A percentile compares a stretch with the other conserved stretches of the same genome.
These are phyloP conservation scores for Ustilago hordei DNA, from an alignment of 1,284 basidiomycete genomes.

Conservation along the genomic window DNA sequence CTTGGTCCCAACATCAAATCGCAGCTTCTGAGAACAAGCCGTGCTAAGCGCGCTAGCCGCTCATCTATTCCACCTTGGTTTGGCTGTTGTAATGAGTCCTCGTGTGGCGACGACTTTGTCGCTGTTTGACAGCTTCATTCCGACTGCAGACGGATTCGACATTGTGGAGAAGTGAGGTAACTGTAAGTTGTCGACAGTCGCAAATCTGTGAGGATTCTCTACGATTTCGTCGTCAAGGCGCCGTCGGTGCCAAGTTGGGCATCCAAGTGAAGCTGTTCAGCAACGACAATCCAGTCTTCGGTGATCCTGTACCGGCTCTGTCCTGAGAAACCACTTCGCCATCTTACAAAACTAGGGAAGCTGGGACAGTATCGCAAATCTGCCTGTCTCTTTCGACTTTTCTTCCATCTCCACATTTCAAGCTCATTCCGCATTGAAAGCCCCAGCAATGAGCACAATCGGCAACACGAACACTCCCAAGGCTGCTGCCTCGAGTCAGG, in stretches of 20 bases:
- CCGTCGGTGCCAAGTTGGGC: neutral
- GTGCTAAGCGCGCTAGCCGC: slow-evolving; percentile 28
- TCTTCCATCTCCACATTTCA: neutral
- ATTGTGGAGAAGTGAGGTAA: neutral
- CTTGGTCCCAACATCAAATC: neutral
- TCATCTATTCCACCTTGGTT: neutral
- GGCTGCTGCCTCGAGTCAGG: slow-evolving; percentile 14
- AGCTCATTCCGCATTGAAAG: neutral
- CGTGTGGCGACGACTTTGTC: neutral
- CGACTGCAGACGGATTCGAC: slow-evolving; percentile 1
- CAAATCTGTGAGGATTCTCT: neutral
- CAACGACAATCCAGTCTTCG: neutral
- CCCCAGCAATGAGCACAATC: slow-evolving; percentile 2
- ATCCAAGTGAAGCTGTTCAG: neutral
- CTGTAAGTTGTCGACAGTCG: neutral
- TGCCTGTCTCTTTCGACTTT: neutral
- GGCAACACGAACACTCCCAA: slow-evolving; percentile 16
- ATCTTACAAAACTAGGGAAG: slow-evolving; percentile 7
- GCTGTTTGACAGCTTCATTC: slow-evolving; percentile 72
- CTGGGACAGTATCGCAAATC: neutral
- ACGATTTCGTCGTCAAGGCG: slow-evolving; percentile 1
- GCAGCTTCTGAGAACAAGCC: neutral
- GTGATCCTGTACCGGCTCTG: neutral
- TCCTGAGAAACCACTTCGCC: neutral
- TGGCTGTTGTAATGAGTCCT: neutral